Evolutionary conservation across 129 eudicot genomes (phyloP).

Genomic region (Scalesia atractyloides): DNA sequence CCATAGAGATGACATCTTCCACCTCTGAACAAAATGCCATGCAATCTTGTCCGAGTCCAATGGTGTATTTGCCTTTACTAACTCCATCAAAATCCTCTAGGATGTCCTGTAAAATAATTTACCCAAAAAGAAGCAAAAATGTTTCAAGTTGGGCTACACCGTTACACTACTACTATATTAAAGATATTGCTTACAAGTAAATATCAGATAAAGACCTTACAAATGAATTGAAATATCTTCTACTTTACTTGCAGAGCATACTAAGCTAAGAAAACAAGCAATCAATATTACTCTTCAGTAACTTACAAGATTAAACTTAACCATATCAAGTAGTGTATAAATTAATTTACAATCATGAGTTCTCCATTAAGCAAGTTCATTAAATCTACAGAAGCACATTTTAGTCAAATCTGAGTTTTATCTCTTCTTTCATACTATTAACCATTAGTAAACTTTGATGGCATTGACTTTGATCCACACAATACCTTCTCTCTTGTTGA

Average conservation of each 20-base stretch:
- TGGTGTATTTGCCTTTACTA: constrained; percentile 90
- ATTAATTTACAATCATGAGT: no score
- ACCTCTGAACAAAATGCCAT: constrained; percentile 93
- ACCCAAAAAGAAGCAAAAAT: neutral
- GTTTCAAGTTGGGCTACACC: neutral
- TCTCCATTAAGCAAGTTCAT: neutral
- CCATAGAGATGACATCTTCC: constrained; percentile 96
- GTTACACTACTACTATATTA: neutral
- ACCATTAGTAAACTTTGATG: neutral
- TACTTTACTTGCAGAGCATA: constrained; percentile 21
- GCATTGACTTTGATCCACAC: neutral
- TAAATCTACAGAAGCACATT: no score
- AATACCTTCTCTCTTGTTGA: neutral
- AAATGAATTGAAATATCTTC: neutral
- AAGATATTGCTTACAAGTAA: constrained; percentile 23
- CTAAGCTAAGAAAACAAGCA: constrained; percentile 10
- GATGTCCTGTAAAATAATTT: constrained; percentile 54
- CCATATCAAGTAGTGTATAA: no score
- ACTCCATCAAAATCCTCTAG: constrained; percentile 93
- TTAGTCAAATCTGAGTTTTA: no score
- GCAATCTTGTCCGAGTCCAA: constrained; percentile 96
- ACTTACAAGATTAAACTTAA: constrained; percentile 21
- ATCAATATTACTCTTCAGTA: neutral
- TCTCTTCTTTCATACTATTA: no score
- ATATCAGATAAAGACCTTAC: neutral